phyloP scores from a whole-genome alignment of 176 grass and related monocot genomes.

The Dendrocalamus sinicus region DNA sequence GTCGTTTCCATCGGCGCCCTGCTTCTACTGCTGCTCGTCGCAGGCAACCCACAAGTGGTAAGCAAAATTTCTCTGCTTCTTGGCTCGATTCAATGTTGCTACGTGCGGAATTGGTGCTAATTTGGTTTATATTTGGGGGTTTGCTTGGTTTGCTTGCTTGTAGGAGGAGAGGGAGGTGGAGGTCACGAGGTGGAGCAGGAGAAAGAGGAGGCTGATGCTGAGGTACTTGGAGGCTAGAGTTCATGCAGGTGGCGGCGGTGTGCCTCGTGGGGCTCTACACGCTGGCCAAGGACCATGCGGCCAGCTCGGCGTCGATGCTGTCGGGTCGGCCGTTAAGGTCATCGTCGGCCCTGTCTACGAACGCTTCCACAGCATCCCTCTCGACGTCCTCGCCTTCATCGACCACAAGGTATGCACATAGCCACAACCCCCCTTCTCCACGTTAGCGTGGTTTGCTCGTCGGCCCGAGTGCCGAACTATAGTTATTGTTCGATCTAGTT shows the following conservation, averaged over 20 bases:
- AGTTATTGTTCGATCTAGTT: too few relatives aligned
- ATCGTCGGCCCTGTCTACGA: slow-evolving; percentile 61
- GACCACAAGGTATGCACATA: slow-evolving; percentile 64
- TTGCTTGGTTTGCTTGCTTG: background rate
- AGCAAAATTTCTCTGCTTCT: background rate
- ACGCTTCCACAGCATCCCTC: slow-evolving; percentile 56
- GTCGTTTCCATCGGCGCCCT: background rate
- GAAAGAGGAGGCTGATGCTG: slow-evolving; percentile 39
- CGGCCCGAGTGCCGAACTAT: too few relatives aligned
- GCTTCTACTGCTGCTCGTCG: background rate
- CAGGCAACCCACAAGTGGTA: slow-evolving; percentile 40
- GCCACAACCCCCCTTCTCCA: background rate
- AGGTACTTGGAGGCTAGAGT: slow-evolving; percentile 58
- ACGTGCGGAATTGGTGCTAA: slow-evolving; percentile 2
- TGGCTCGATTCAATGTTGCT: background rate
- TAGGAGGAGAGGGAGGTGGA: slow-evolving; percentile 46
- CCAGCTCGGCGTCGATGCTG: too few relatives aligned
- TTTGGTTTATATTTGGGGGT: background rate
- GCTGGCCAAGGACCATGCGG: too few relatives aligned
- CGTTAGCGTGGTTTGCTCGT: background rate
- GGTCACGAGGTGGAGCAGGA: slow-evolving; percentile 40
- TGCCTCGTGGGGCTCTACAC: background rate
- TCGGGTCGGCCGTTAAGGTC: slow-evolving; percentile 64
- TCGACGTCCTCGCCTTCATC: slow-evolving; percentile 70
- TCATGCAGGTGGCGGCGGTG: slow-evolving; percentile 46